These are phyloP conservation scores for Aspergillus sp. DNA, from an alignment of 2,329 filamentous ascomycete species.

Conservation along the genomic window DNA sequence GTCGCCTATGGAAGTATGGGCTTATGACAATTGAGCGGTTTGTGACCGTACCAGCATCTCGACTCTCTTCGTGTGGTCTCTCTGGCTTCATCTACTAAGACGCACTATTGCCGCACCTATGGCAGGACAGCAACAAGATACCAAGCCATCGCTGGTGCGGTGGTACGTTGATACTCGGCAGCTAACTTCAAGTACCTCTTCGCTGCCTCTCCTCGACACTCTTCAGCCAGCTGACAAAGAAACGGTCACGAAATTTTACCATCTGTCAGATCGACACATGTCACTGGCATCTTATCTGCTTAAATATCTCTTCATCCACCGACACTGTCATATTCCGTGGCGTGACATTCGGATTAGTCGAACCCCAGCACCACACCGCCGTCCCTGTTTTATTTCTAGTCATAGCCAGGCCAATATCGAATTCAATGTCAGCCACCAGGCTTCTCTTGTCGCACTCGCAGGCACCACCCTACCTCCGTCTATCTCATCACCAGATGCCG, in stretches of 20 bases:
- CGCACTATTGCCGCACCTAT: not conserved
- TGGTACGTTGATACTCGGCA: slow-evolving; percentile 40
- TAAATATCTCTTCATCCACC: slow-evolving; percentile 53
- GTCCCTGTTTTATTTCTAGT: slow-evolving; percentile 47
- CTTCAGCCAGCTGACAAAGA: slow-evolving; percentile 44
- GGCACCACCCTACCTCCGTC: slow-evolving; percentile 33
- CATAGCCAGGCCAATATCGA: slow-evolving; percentile 35
- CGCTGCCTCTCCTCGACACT: slow-evolving; percentile 33
- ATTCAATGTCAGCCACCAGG: slow-evolving; percentile 60
- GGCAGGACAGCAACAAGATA: not conserved
- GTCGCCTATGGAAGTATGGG: not conserved
- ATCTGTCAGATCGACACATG: slow-evolving; percentile 52
- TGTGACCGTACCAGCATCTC: not conserved
- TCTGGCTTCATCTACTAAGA: too few species aligned
- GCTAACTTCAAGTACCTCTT: slow-evolving; percentile 20
- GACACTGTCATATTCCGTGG: slow-evolving; percentile 50
- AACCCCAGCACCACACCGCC: slow-evolving; percentile 39
- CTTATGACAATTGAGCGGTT: not conserved
- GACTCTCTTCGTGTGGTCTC: too few species aligned
- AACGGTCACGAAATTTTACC: slow-evolving; percentile 42
- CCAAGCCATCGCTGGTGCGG: slow-evolving; percentile 20
- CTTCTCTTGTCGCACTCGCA: slow-evolving; percentile 52
- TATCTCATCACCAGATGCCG: not conserved
- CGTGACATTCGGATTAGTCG: slow-evolving; percentile 46
- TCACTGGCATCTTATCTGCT: slow-evolving; percentile 53